A percentile compares a stretch with the other conserved stretches of the same genome.
Evolutionary conservation across 495 filamentous ascomycete species (phyloP).

Genomic region (Cladorrhinum samala): DNA sequence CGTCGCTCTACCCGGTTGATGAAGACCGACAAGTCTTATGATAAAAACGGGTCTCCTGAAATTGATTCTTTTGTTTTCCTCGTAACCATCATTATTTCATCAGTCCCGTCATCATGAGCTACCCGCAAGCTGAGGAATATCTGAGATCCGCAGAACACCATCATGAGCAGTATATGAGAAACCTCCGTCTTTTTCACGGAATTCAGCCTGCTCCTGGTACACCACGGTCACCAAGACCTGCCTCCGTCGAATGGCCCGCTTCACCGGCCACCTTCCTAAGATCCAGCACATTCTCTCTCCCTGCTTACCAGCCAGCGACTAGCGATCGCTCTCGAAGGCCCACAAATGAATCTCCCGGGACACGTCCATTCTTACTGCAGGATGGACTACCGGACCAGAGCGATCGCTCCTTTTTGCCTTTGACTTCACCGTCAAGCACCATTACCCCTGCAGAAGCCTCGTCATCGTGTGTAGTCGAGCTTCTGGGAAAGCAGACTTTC

Average conservation of each 20-base stretch:
- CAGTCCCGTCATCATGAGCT: not conserved
- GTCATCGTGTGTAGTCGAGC: slow-evolving; percentile 17
- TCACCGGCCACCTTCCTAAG: slow-evolving; percentile 9
- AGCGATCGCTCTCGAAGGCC: slow-evolving; percentile 1
- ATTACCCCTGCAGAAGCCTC: not conserved
- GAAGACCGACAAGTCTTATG: no score
- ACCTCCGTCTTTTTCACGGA: slow-evolving; percentile 26
- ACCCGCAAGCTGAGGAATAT: slow-evolving; percentile 27
- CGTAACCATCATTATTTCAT: no score
- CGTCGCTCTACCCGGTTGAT: no score
- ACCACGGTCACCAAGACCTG: not conserved
- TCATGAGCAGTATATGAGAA: slow-evolving; percentile 31
- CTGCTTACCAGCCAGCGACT: not conserved
- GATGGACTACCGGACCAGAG: slow-evolving; percentile 25
- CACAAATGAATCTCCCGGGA: slow-evolving; percentile 8
- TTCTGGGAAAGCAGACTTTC: slow-evolving; percentile 20
- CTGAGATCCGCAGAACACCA: slow-evolving; percentile 29
- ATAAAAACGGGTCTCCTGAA: no score
- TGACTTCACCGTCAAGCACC: slow-evolving; percentile 1
- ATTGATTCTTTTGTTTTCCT: no score
- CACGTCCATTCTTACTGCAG: slow-evolving; percentile 14
- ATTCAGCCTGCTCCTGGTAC: slow-evolving; percentile 7
- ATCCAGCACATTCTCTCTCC: slow-evolving; percentile 14
- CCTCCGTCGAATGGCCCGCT: slow-evolving; percentile 3
- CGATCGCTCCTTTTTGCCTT: slow-evolving; percentile 24